Evolutionary conservation across 208 protist species (phyloP).

Genomic region (Leishmania tropica): DNA sequence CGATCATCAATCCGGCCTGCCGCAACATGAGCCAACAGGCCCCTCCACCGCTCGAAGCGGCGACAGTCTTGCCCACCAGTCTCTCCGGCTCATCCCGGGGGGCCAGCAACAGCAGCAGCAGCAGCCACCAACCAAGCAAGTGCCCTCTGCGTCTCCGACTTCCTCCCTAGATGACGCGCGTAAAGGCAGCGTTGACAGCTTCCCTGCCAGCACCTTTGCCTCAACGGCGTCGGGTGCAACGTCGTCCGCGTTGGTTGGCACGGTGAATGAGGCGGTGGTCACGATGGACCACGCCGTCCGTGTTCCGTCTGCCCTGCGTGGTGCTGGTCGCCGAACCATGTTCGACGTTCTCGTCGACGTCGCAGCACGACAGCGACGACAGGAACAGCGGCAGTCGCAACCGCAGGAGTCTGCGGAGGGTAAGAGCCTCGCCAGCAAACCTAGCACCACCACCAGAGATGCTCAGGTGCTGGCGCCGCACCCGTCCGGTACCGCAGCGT

Average conservation of each 20-base stretch:
- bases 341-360: conserved; percentile 53
- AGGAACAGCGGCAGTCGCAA: neutral
- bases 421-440: neutral
- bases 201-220: conserved; percentile 7
- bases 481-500: neutral
- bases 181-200: conserved; percentile 1
- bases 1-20: conserved; percentile 10
- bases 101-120: neutral
- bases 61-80: neutral
- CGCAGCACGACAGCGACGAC: neutral
- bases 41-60: neutral
- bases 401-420: neutral
- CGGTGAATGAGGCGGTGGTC: conserved; percentile 28
- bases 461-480: neutral
- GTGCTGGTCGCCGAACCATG: conserved; percentile 76
- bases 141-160: neutral
- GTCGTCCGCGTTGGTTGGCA: neutral
- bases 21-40: neutral
- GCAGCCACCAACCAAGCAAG: neutral
- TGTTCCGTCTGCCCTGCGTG: conserved; percentile 55
- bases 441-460: neutral
- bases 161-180: neutral
- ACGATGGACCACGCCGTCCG: conserved; percentile 69
- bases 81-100: neutral
- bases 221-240: neutral